Conservation (phyloP, 208 protist genomes). For the Trypanosoma avium region DNA sequence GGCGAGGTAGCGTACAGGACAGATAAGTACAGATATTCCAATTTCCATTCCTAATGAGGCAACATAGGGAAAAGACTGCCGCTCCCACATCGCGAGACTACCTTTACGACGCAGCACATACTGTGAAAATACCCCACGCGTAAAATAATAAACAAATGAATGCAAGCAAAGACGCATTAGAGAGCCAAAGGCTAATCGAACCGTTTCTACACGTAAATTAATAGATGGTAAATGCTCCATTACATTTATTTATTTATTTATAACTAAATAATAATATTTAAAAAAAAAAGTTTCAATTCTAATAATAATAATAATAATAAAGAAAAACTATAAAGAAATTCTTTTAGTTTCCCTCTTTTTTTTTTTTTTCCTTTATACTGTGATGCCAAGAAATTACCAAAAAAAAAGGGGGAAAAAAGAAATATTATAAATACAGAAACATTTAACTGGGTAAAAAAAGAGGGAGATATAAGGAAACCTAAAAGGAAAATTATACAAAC, state of each 20-base stretch:
- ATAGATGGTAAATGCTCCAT: conserved; percentile 51
- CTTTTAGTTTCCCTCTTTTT: too few species aligned
- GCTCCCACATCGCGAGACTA: conserved; percentile 21
- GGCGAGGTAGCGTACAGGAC: conserved; percentile 68
- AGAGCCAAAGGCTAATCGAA: conserved; percentile 59
- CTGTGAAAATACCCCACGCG: conserved; percentile 39
- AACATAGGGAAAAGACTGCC: conserved; percentile 50
- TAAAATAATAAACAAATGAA: conserved; percentile 61
- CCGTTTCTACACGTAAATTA: conserved; percentile 48
- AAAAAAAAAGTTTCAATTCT: background rate
- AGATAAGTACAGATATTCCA: conserved; percentile 57
- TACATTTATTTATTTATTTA: conserved; percentile 6
- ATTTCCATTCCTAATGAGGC: conserved; percentile 55
- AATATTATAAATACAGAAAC: too few species aligned
- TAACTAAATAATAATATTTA: background rate
- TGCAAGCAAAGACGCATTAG: conserved; percentile 66
- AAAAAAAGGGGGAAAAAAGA: conserved; percentile 1
- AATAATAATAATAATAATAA: background rate
- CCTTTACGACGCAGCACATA: conserved; percentile 43
- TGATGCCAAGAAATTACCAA: background rate
- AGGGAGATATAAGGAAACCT: too few species aligned
- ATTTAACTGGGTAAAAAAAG: too few species aligned
- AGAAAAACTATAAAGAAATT: too few species aligned
- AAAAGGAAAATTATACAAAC: too few species aligned
- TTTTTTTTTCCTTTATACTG: too few species aligned